These are phyloP conservation scores for Leersia perrieri DNA, from an alignment of 176 grass and related monocot species.

Conservation along the genomic window DNA sequence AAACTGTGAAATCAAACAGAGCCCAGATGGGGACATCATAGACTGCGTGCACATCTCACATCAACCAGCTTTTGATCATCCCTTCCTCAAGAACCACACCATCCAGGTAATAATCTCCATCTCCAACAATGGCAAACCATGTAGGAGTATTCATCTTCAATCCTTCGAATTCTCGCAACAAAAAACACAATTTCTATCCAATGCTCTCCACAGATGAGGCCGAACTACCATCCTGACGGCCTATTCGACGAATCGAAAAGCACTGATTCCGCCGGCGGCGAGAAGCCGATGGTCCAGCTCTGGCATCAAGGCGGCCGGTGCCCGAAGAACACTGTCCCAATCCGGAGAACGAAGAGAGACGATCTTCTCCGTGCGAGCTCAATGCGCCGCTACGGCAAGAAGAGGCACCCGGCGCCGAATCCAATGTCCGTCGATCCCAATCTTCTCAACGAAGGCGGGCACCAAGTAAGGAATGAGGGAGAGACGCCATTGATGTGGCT, in stretches of 20 bases:
- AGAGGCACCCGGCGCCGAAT: conserved; percentile 45
- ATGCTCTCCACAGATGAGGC: conserved; percentile 50
- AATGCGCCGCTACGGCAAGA: conserved; percentile 61
- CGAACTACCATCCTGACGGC: conserved; percentile 64
- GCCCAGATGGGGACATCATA: conserved; percentile 90
- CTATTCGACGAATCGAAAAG: conserved; percentile 55
- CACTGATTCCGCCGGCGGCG: neutral
- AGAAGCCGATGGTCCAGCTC: conserved; percentile 54
- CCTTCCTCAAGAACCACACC: conserved; percentile 87
- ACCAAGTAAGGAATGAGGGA: conserved; percentile 49
- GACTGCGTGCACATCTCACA: conserved; percentile 92
- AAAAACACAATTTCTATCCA: neutral
- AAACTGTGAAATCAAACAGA: conserved; percentile 47
- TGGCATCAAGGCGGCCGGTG: conserved; percentile 77
- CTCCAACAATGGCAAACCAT: conserved; percentile 10
- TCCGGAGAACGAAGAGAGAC: conserved; percentile 60
- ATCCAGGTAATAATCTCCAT: conserved; percentile 66
- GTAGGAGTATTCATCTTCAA: too few species aligned
- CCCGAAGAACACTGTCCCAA: conserved; percentile 55
- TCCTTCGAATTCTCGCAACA: neutral
- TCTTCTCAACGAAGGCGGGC: conserved; percentile 64
- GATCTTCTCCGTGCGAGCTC: conserved; percentile 70
- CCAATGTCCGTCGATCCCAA: conserved; percentile 54
- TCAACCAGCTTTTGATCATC: conserved; percentile 94
- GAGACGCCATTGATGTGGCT: neutral